Percentiles rank a stretch among this genome's conserved stretches.
phyloP scores from a whole-genome alignment of 768 basidiomycete species.

The Rhizopogon vesiculosus region DNA sequence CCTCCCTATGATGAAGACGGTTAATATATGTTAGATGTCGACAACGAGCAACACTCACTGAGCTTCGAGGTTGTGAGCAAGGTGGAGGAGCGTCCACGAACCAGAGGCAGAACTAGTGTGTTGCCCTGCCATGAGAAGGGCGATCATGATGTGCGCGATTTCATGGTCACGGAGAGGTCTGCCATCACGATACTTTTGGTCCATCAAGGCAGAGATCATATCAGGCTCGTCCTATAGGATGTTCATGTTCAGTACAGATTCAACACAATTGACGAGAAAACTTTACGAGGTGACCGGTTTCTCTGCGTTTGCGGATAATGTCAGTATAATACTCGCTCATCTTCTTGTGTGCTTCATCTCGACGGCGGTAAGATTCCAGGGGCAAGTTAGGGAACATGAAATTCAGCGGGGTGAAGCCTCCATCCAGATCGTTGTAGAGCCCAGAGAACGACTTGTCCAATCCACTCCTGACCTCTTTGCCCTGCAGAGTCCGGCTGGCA shows the following conservation, averaged over 20 bases:
- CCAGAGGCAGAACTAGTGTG: slow-evolving; percentile 94
- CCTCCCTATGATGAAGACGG: slow-evolving; percentile 45
- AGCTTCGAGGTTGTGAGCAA: slow-evolving; percentile 71
- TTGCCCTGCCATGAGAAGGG: slow-evolving; percentile 98
- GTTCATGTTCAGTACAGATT: not conserved
- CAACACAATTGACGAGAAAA: not conserved
- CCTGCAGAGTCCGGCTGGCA: slow-evolving; percentile 90
- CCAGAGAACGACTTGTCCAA: slow-evolving; percentile 85
- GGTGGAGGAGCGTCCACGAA: slow-evolving; percentile 86
- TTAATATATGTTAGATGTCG: not conserved
- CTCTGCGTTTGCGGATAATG: slow-evolving; percentile 74
- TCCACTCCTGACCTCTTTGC: slow-evolving; percentile 75
- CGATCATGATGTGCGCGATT: slow-evolving; percentile 98
- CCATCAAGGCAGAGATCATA: slow-evolving; percentile 86
- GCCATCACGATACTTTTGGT: slow-evolving; percentile 83
- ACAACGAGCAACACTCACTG: slow-evolving; percentile 45
- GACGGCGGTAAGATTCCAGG: slow-evolving; percentile 80
- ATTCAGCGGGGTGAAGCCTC: slow-evolving; percentile 94
- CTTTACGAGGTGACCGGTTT: slow-evolving; percentile 35
- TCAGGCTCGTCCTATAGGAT: slow-evolving; percentile 66
- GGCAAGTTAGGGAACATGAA: slow-evolving; percentile 94
- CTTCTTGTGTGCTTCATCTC: slow-evolving; percentile 87
- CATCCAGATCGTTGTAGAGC: slow-evolving; percentile 85
- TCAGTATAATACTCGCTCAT: slow-evolving; percentile 92
- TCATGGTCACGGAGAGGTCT: slow-evolving; percentile 77